Conservation (phyloP, 2,329 filamentous ascomycete species). For the Exophiala sp. region DNA sequence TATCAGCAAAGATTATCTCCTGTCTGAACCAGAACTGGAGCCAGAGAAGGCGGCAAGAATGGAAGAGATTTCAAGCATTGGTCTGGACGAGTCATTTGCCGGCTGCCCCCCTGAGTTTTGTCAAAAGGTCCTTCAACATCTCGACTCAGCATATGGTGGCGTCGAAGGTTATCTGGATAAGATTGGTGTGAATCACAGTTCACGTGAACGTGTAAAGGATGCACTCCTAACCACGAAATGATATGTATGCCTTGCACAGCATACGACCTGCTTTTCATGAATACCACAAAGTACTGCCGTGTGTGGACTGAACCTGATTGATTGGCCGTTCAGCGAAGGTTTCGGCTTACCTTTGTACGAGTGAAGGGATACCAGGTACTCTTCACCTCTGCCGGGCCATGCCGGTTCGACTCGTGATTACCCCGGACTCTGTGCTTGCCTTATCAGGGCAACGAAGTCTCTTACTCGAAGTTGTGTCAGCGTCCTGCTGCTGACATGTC, state of each 20-base stretch:
- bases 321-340: background rate
- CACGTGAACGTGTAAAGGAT: conserved; percentile 39
- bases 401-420: background rate
- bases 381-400: no score
- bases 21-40: conserved; percentile 60
- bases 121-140: conserved; percentile 53
- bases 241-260: background rate
- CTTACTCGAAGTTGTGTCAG: background rate
- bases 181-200: conserved; percentile 55
- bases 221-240: conserved; percentile 4
- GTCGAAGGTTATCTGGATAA: conserved; percentile 61
- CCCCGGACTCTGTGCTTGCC: background rate
- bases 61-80: conserved; percentile 66
- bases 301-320: background rate
- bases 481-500: background rate
- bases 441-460: background rate
- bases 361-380: background rate
- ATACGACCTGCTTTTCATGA: background rate
- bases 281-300: background rate
- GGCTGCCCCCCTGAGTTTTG: conserved; percentile 64
- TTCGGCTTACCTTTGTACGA: background rate
- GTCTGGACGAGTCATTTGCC: conserved; percentile 70
- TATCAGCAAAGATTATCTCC: conserved; percentile 68
- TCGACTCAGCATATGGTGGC: conserved; percentile 63
- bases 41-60: conserved; percentile 62